These are phyloP conservation scores for Amanita thiersii DNA, from an alignment of 768 basidiomycete species.

Conservation along the genomic window DNA sequence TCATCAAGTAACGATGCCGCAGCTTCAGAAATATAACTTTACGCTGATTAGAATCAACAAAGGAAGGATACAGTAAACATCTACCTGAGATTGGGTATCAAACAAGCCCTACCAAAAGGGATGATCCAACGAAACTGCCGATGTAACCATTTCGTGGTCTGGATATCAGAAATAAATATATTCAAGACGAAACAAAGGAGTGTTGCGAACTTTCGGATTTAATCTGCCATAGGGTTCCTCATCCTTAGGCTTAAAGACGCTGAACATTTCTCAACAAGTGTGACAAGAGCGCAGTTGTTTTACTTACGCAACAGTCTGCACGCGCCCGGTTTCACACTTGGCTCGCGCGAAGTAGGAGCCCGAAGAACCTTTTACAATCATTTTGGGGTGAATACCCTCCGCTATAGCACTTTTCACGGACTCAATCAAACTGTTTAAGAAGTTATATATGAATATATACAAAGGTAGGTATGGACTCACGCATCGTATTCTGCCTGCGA, in stretches of 20 bases:
- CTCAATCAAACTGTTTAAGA: constrained; percentile 42
- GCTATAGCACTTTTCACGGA: constrained; percentile 61
- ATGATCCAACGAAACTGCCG: constrained; percentile 85
- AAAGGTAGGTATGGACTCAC: constrained; percentile 32
- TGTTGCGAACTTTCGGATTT: constrained; percentile 64
- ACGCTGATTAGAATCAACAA: constrained; percentile 2
- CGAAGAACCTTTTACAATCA: constrained; percentile 84
- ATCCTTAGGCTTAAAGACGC: constrained; percentile 89
- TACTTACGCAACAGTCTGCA: constrained; percentile 76
- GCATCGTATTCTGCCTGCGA: constrained; percentile 61
- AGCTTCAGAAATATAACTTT: constrained; percentile 81
- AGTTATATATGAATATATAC: not conserved
- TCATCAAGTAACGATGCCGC: constrained; percentile 80
- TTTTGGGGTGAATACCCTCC: constrained; percentile 81
- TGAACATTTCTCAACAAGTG: constrained; percentile 17
- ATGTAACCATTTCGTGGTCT: constrained; percentile 90
- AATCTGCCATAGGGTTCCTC: constrained; percentile 84
- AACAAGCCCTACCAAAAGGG: constrained; percentile 82
- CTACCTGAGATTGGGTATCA: constrained; percentile 84
- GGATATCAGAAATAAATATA: constrained; percentile 1
- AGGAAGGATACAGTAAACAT: constrained; percentile 3
- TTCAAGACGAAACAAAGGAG: not conserved
- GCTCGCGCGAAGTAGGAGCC: constrained; percentile 90
- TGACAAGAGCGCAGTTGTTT: not conserved
- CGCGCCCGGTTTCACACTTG: constrained; percentile 56